Evolutionary conservation across 2,329 filamentous ascomycete species (phyloP).

Genomic region (Aschersonia sp.): DNA sequence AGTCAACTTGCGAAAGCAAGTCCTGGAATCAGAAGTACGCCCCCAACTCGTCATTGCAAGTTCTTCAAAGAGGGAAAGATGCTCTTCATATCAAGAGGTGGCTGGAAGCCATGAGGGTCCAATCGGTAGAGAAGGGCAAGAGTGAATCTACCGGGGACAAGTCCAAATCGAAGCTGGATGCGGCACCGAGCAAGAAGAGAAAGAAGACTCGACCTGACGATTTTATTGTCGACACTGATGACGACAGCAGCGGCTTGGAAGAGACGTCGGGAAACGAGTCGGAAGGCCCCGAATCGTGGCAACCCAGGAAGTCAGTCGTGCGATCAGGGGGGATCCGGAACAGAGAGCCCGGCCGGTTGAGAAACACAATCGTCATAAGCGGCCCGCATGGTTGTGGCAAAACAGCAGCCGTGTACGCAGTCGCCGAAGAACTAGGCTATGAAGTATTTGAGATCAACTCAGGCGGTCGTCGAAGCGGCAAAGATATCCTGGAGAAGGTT

Average conservation of each 20-base stretch:
- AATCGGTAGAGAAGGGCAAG: conserved; percentile 53
- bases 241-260: conserved; percentile 56
- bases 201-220: conserved; percentile 63
- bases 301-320: conserved; percentile 39
- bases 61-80: conserved; percentile 64
- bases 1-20: conserved; percentile 54
- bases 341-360: conserved; percentile 34
- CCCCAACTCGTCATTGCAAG: conserved; percentile 50
- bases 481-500: conserved; percentile 79
- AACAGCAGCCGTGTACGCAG: conserved; percentile 80
- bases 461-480: conserved; percentile 68
- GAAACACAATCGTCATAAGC: conserved; percentile 75
- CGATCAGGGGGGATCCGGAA: conserved; percentile 23
- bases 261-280: conserved; percentile 50
- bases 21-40: conserved; percentile 80
- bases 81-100: conserved; percentile 61
- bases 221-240: conserved; percentile 67
- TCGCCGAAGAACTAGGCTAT: conserved; percentile 81
- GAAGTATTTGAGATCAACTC: conserved; percentile 93
- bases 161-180: conserved; percentile 13
- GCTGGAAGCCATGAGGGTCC: conserved; percentile 62
- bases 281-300: conserved; percentile 27
- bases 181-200: conserved; percentile 41
- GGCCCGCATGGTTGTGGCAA: conserved; percentile 87
- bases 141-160: conserved; percentile 17